phyloP scores from a whole-genome alignment of 345 rosid species.

The Sisymbrium irio region DNA sequence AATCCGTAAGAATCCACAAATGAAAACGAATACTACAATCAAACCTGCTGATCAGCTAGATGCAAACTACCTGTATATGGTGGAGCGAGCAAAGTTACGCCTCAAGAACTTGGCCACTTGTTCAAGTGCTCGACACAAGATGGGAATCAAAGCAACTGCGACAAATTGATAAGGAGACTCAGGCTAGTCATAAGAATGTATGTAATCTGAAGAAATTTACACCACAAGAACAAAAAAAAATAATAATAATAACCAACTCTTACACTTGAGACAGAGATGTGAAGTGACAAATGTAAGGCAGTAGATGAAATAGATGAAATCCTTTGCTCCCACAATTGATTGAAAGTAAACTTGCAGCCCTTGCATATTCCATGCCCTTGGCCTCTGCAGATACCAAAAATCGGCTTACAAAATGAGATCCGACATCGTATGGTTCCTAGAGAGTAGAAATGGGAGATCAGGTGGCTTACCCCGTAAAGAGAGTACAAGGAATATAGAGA shows the following conservation, averaged over 20 bases:
- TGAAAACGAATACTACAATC: neutral
- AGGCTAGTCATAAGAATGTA: slow-evolving; percentile 1
- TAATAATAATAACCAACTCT: slow-evolving; percentile 39
- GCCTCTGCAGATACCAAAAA: slow-evolving; percentile 51
- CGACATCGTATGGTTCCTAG: neutral
- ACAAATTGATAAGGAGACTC: slow-evolving; percentile 4
- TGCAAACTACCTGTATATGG: slow-evolving; percentile 67
- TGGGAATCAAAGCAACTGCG: slow-evolving; percentile 91
- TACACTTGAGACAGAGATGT: slow-evolving; percentile 85
- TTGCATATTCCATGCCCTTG: slow-evolving; percentile 89
- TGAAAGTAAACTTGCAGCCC: slow-evolving; percentile 82
- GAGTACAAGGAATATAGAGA: slow-evolving; percentile 80
- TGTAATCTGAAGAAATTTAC: neutral
- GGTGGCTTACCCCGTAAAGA: slow-evolving; percentile 71
- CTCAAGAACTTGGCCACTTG: slow-evolving; percentile 86
- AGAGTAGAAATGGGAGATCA: slow-evolving; percentile 8
- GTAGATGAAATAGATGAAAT: slow-evolving; percentile 89
- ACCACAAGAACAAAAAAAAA: neutral
- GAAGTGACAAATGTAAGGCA: slow-evolving; percentile 88
- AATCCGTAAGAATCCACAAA: slow-evolving; percentile 18
- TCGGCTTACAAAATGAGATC: slow-evolving; percentile 15
- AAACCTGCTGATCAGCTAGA: slow-evolving; percentile 10
- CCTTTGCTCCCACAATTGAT: slow-evolving; percentile 78
- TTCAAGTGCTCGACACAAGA: slow-evolving; percentile 78
- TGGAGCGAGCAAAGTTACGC: slow-evolving; percentile 74